Evolutionary conservation across 345 rosid genomes (phyloP), one percentile per base, ranked within the genome.

Genomic region (Arabis hirsuta): DNA sequence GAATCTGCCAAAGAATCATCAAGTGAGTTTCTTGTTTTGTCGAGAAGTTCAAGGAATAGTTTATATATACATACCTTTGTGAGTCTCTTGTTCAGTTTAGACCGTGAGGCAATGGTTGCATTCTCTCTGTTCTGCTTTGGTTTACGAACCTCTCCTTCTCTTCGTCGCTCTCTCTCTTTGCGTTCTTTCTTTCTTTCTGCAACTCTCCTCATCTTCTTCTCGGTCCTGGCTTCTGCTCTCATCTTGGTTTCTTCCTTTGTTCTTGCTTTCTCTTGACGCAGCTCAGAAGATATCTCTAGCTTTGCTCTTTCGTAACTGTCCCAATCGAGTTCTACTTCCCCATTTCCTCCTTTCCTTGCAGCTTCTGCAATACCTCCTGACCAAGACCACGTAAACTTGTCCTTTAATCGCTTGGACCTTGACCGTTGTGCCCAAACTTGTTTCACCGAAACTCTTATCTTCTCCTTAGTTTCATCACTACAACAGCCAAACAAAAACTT

Each of bases 401-500:
- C 91, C 67, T 80, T 73, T 29, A 67, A 51, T 53, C 63, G 79
- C 73, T 81, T 81, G 76, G 55, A 65, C 79, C 82, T 87, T 81
- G 72, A 76, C 71, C 96, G 87, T 73, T 78, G 74, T 54, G 63
- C 81, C 96, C 98, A 90, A 65, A 78, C 69, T 58, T 39, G 74
- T 59, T 72, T 81, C 22, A 84, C 72, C 9, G 96, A 80, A 72
- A 81, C 82, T 13, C 89, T 72, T 68, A 93, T 90, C 83, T 74
- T 90, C 71, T 84, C 88, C 77, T 85, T 89, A 76, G 65, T 86
- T 65, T 79, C 81, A 46, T 82, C 90, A 78, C 98, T 90, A 86
- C 82, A 83, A 77, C 57, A 67, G 42, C 75, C 24, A 55, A 29
- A 55, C 24, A 55, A 29, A 55, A 39, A 47, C 39, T 47, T 4